Evolutionary conservation across 371 early-diverging fungal species (phyloP), one percentile per base, ranked within the genome.

Genomic region (Mortierella sp.): DNA sequence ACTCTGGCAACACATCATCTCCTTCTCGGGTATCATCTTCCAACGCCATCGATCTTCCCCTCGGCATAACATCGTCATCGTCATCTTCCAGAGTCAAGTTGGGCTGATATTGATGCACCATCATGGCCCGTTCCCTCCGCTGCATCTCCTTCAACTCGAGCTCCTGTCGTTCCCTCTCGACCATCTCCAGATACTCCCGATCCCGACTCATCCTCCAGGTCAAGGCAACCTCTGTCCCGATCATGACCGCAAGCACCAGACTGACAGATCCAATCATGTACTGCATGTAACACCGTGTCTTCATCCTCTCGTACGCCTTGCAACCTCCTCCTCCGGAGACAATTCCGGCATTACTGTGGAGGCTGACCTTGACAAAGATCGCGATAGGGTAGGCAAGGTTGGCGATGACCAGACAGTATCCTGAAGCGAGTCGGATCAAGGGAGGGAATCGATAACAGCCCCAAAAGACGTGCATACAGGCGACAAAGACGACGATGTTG

Each of bases 261-360:
- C 24, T 43, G 41, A 65, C 2, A 5, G 16, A 40, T 8, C 65
- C 65, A 43, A 43, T 40, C 24, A 65, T 6, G 29, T 41, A 41
- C 29, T 65, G 43, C 65, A 65, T 65, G 16, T 65, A 65, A 41
- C 65, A 65, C 26, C 43, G 65, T 4, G 43, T 65, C 65, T 39
- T 39, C 40, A 65, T 64, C 24, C 40, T 40, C 26, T 19, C 31
- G 29, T 41, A 65, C 14, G 41, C 65, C 13, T 26, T 65, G 16
- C 43, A 65, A 40, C 65, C 65, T 8, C 22, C 61, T 10, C 61
- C 61, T n/a, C n/a, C n/a, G n/a, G n/a, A n/a, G n/a, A n/a, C n/a
- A 16, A 19, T 9, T 22, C 61, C 61, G 34, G 37, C 22, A 34
- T 61, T n/a, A n/a, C n/a, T 37, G 16, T 61, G 61, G 34, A 7